These are phyloP conservation scores for Ganoderma sp. DNA, from an alignment of 1,284 basidiomycete species.

Conservation along the genomic window DNA sequence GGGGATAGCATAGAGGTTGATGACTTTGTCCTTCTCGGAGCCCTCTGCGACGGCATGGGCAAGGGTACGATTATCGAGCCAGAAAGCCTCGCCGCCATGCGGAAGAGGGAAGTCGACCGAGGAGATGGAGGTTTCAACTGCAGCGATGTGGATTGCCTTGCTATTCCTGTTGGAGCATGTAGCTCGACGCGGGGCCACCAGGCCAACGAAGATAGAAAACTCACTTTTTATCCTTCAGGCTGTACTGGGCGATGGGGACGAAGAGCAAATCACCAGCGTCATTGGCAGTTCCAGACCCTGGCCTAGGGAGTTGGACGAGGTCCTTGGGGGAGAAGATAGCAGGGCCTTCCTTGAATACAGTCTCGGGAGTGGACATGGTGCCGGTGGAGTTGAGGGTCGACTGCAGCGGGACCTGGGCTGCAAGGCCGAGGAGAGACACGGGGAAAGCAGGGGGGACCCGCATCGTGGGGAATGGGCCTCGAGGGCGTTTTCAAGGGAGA, in stretches of 20 bases:
- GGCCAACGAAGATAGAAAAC: conserved; percentile 37
- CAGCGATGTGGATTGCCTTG: conserved; percentile 68
- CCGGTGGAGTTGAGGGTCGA: conserved; percentile 32
- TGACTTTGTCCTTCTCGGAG: conserved; percentile 52
- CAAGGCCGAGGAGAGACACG: conserved; percentile 54
- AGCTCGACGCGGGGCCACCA: not conserved
- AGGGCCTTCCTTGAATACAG: conserved; percentile 59
- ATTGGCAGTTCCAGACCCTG: conserved; percentile 70
- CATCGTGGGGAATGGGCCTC: conserved; percentile 38
- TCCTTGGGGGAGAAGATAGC: conserved; percentile 75
- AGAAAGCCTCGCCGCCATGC: conserved; percentile 75
- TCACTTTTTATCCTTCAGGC: conserved; percentile 73
- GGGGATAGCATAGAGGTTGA: conserved; percentile 64
- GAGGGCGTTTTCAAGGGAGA: not conserved
- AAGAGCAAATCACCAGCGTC: conserved; percentile 68
- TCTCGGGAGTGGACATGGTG: conserved; percentile 42
- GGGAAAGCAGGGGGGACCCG: conserved; percentile 42
- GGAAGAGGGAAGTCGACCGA: conserved; percentile 61
- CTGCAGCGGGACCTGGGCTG: conserved; percentile 56
- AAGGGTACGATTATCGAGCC: conserved; percentile 72
- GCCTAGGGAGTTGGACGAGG: conserved; percentile 74
- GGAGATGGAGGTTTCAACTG: conserved; percentile 55
- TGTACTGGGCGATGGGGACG: conserved; percentile 71
- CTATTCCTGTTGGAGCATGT: conserved; percentile 56
- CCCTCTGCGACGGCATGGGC: conserved; percentile 65